phyloP scores from a whole-genome alignment of 331 rosid genomes.

The Saraca asoca region DNA sequence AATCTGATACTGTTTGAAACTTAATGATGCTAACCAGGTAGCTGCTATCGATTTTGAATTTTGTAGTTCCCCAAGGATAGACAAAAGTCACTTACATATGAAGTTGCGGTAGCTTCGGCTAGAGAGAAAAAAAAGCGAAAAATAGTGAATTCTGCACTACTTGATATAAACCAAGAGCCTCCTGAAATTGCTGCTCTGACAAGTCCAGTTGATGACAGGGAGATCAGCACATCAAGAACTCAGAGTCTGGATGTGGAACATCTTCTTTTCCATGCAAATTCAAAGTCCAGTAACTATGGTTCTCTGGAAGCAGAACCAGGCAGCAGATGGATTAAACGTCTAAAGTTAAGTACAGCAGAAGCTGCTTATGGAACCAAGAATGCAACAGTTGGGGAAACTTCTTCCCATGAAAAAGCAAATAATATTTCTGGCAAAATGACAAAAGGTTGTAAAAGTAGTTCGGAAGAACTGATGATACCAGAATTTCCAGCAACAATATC shows the following conservation, averaged over 20 bases:
- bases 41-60: conserved; percentile 29
- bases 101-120: conserved; percentile 39
- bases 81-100: conserved; percentile 44
- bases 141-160: conserved; percentile 35
- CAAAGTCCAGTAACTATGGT: conserved; percentile 44
- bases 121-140: conserved; percentile 44
- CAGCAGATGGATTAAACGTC: conserved; percentile 79
- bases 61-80: conserved; percentile 57
- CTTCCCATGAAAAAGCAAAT: conserved; percentile 45
- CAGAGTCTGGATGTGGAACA: conserved; percentile 70
- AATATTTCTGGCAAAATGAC: conserved; percentile 34
- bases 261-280: conserved; percentile 53
- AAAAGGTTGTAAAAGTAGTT: conserved; percentile 41
- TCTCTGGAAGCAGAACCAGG: conserved; percentile 55
- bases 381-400: conserved; percentile 53
- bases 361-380: conserved; percentile 50
- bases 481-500: conserved; percentile 34
- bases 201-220: conserved; percentile 56
- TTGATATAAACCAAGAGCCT: conserved; percentile 60
- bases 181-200: conserved; percentile 38
- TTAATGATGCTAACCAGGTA: conserved; percentile 36
- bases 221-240: conserved; percentile 78
- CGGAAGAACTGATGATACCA: conserved; percentile 36
- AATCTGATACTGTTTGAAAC: conserved; percentile 23
- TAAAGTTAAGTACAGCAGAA: conserved; percentile 53